Conservation (phyloP, 208 protist genomes). For the Tritrichomonas foetus region DNA sequence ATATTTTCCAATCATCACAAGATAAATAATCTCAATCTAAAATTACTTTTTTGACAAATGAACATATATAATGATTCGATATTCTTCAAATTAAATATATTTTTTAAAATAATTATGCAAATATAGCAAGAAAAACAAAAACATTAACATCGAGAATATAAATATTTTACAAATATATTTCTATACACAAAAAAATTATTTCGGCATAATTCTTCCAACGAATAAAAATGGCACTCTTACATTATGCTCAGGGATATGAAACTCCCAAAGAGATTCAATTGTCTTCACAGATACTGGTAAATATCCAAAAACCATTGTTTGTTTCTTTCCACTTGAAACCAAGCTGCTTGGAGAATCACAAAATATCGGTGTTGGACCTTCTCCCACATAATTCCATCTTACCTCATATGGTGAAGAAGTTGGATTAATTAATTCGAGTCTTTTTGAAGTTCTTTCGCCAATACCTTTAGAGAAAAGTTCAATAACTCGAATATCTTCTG, state of each 20-base stretch:
- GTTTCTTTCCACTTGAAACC: conserved; percentile 2
- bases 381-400: background rate
- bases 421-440: background rate
- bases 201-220: background rate
- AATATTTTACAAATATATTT: no score
- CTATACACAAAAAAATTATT: background rate
- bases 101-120: background rate
- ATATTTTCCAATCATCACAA: background rate
- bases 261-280: background rate
- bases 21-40: background rate
- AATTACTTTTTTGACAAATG: background rate
- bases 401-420: background rate
- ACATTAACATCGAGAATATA: background rate
- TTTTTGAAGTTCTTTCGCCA: background rate
- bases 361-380: background rate
- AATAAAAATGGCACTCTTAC: background rate
- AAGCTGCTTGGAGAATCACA: background rate
- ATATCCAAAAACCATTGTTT: background rate
- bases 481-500: background rate
- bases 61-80: background rate
- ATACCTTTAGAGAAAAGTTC: background rate
- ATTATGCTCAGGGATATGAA: background rate
- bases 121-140: background rate
- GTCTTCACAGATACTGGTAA: background rate
- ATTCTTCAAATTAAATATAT: background rate